Evolutionary conservation across 345 rosid species (phyloP), one percentile per base, ranked within the genome.

Genomic region (Gossypium ekmanianum): DNA sequence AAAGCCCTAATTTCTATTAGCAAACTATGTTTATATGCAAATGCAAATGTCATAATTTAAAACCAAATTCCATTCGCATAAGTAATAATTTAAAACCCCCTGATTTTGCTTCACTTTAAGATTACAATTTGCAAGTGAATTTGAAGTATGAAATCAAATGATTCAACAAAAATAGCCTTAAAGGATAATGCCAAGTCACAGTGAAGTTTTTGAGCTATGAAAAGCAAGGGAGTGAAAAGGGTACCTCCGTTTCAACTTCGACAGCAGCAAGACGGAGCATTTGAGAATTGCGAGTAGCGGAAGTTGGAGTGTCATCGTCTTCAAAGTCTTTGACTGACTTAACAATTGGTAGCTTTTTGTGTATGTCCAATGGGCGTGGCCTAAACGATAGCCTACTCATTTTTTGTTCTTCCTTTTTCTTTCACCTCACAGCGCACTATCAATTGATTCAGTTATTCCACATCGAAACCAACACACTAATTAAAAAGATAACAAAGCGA

Each of bases 311-410:
- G n/a, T 95, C 99, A 64, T 95, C 99, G 14, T 95, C 99, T 81
- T 95, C 99, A 71, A 93, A 91, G 73, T 93, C 98, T 84, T 91
- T 93, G 3, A 85, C 83, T 20, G 98, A 93, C 80, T 95, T 95
- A 1, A 95, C 81, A 73, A 95, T 93, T 7, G 99, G 99, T 55
- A 95, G 91, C 90, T 93, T 95, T 83, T 92, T 95, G 85, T 93
- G 96, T 44, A 95, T 91, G 83, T 95, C 99, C 16, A 95, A 81
- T 17, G 99, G 99, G 26, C 99, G 90, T 22, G 99, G 99, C 77
- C 99, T 80, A 76, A 95, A 86, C 39, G 99, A 95, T 6, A 93
- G 88, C 86, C 99, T 89, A 82, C 98, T 93, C 99, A 95, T 58
- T 72, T 52, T 34, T 72, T 62, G 73, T 74, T 72, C 71, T 55